phyloP scores from a whole-genome alignment of 305 asterid genomes.

The Striga hermonthica region DNA sequence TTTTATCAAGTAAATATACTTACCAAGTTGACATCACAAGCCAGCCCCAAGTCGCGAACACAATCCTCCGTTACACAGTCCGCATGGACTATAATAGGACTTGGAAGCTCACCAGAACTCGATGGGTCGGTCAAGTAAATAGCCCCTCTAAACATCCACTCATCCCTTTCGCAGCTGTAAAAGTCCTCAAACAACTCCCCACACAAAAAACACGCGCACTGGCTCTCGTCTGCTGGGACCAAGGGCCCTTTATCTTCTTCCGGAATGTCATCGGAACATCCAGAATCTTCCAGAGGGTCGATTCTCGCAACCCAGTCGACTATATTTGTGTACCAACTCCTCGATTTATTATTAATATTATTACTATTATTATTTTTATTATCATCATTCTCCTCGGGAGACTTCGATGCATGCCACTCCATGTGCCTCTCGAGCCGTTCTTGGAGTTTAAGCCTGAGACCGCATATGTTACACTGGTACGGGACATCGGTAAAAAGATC shows the following conservation, averaged over 20 bases:
- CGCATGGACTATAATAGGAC: constrained; percentile 63
- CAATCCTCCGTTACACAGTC: constrained; percentile 57
- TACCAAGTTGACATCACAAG: constrained; percentile 53
- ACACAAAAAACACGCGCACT: constrained; percentile 79
- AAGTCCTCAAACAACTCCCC: constrained; percentile 86
- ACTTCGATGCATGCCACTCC: constrained; percentile 50
- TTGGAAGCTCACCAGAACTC: constrained; percentile 34
- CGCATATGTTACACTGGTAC: constrained; percentile 58
- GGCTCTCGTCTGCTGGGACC: constrained; percentile 94
- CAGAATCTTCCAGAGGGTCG: constrained; percentile 37
- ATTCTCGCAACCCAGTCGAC: constrained; percentile 58
- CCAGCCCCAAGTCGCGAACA: constrained; percentile 41
- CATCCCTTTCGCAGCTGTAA: constrained; percentile 56
- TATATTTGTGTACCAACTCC: constrained; percentile 62
- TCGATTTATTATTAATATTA: constrained; percentile 40
- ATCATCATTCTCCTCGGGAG: constrained; percentile 36
- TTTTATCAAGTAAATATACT: constrained; percentile 10
- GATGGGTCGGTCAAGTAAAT: constrained; percentile 48
- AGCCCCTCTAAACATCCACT: constrained; percentile 94
- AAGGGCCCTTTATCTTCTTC: constrained; percentile 54
- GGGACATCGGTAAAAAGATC: constrained; percentile 72
- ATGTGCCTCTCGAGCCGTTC: constrained; percentile 68
- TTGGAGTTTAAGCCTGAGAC: constrained; percentile 54
- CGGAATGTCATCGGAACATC: constrained; percentile 36
- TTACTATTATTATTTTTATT: background rate